A percentile compares a stretch with the other conserved stretches of the same genome.
phyloP scores from a whole-genome alignment of 139 green algal species.

The Microglena sp. region DNA sequence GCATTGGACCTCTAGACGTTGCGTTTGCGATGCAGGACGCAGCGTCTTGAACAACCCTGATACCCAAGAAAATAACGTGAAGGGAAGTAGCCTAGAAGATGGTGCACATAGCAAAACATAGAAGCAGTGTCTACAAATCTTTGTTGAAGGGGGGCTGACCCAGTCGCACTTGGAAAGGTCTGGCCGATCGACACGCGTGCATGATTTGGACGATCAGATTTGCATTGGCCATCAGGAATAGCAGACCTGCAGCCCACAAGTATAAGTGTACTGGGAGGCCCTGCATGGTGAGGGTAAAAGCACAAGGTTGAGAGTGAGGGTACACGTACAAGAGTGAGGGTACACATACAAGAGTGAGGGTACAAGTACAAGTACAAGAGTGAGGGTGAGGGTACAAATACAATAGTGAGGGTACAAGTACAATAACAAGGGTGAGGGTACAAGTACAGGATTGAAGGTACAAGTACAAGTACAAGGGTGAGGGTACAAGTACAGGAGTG shows the following conservation, averaged over 20 bases:
- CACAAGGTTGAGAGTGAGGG: neutral
- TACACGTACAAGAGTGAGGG: neutral
- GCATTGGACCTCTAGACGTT: too few species aligned
- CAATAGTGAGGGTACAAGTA: neutral
- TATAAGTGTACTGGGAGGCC: slow-evolving; percentile 40
- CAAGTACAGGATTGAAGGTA: neutral
- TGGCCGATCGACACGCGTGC: too few species aligned
- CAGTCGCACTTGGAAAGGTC: too few species aligned
- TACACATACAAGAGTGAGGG: neutral
- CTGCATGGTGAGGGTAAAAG: slow-evolving; percentile 10
- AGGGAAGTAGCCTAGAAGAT: too few species aligned
- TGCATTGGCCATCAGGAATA: slow-evolving; percentile 49
- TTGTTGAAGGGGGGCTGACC: too few species aligned
- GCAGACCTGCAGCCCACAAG: slow-evolving; percentile 50
- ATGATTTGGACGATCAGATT: slow-evolving; percentile 17
- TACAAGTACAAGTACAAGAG: neutral
- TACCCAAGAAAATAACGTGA: too few species aligned
- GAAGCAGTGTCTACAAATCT: too few species aligned
- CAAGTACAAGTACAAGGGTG: neutral
- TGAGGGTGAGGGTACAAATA: neutral
- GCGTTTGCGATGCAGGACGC: too few species aligned
- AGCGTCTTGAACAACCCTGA: too few species aligned
- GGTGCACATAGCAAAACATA: too few species aligned
- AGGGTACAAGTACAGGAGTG: too few species aligned
- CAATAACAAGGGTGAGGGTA: neutral